These are phyloP conservation scores for Talaromyces sp. DNA, from an alignment of 2,329 filamentous ascomycete species.

Conservation along the genomic window DNA sequence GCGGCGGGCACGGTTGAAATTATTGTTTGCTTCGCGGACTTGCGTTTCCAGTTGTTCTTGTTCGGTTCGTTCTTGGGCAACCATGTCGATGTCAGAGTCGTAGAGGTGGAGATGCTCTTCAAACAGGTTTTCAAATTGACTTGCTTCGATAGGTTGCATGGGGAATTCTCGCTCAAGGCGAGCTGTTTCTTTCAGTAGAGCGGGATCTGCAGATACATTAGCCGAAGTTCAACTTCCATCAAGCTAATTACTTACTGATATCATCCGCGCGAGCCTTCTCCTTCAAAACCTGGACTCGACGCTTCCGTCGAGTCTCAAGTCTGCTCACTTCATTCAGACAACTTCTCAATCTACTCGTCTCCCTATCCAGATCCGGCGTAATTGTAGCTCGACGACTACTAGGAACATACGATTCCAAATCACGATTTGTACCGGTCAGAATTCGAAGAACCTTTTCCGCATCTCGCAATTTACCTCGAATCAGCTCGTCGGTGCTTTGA, in stretches of 20 bases:
- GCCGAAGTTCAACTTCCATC: neutral
- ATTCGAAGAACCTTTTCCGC: constrained; percentile 73
- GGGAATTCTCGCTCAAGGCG: constrained; percentile 83
- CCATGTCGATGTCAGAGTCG: constrained; percentile 68
- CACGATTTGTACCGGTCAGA: constrained; percentile 73
- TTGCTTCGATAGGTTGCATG: constrained; percentile 76
- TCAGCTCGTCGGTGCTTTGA: constrained; percentile 63
- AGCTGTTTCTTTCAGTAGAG: constrained; percentile 77
- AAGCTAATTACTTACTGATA: constrained; percentile 57
- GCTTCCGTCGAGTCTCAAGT: constrained; percentile 74
- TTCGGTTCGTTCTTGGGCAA: constrained; percentile 69
- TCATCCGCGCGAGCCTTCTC: constrained; percentile 83
- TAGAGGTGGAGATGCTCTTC: constrained; percentile 78
- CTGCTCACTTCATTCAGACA: constrained; percentile 81
- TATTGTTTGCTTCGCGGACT: constrained; percentile 70
- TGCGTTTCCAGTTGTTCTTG: constrained; percentile 69
- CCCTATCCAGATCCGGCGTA: constrained; percentile 73
- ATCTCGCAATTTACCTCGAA: constrained; percentile 73
- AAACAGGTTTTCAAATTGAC: constrained; percentile 90
- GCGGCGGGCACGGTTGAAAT: constrained; percentile 69
- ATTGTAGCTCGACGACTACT: constrained; percentile 76
- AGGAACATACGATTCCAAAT: constrained; percentile 83
- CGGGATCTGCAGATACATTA: constrained; percentile 51
- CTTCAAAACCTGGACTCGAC: constrained; percentile 73
- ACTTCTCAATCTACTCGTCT: constrained; percentile 71